phyloP scores from a whole-genome alignment of 2,329 filamentous ascomycete species.

The Coniochaeta prunicola region DNA sequence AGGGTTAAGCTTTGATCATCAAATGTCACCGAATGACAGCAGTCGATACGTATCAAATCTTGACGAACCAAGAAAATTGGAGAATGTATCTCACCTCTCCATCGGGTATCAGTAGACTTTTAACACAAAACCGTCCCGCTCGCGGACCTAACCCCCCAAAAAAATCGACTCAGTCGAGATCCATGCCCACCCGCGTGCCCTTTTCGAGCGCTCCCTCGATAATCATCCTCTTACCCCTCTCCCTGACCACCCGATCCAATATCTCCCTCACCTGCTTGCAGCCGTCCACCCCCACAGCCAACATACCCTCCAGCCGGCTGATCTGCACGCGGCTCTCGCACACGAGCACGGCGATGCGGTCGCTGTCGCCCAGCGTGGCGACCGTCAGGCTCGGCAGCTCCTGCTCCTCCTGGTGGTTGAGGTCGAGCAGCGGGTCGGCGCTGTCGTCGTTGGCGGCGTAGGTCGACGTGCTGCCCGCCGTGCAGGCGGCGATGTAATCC shows the following conservation, averaged over 20 bases:
- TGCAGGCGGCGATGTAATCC: slow-evolving; percentile 84
- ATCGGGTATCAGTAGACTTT: slow-evolving; percentile 7
- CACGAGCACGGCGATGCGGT: slow-evolving; percentile 70
- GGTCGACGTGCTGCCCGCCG: slow-evolving; percentile 70
- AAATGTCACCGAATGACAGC: background rate
- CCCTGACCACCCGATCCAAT: slow-evolving; percentile 71
- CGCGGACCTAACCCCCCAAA: background rate
- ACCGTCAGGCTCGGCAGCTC: slow-evolving; percentile 87
- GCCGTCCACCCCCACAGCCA: slow-evolving; percentile 85
- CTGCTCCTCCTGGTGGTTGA: slow-evolving; percentile 74
- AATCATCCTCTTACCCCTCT: slow-evolving; percentile 59
- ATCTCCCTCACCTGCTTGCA: slow-evolving; percentile 80
- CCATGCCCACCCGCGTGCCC: slow-evolving; percentile 42
- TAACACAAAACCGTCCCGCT: background rate
- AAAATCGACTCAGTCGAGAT: slow-evolving; percentile 30
- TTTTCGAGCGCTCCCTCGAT: slow-evolving; percentile 44
- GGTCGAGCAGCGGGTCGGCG: slow-evolving; percentile 71
- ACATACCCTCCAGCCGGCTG: slow-evolving; percentile 78
- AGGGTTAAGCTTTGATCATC: background rate
- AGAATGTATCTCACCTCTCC: slow-evolving; percentile 3
- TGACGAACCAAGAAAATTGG: background rate
- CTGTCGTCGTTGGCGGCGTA: slow-evolving; percentile 57
- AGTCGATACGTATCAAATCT: slow-evolving; percentile 4
- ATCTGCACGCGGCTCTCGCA: slow-evolving; percentile 88
- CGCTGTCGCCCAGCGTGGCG: slow-evolving; percentile 66